phyloP scores from a whole-genome alignment of 2,329 filamentous ascomycete species.

The Canariomyces notabilis region DNA sequence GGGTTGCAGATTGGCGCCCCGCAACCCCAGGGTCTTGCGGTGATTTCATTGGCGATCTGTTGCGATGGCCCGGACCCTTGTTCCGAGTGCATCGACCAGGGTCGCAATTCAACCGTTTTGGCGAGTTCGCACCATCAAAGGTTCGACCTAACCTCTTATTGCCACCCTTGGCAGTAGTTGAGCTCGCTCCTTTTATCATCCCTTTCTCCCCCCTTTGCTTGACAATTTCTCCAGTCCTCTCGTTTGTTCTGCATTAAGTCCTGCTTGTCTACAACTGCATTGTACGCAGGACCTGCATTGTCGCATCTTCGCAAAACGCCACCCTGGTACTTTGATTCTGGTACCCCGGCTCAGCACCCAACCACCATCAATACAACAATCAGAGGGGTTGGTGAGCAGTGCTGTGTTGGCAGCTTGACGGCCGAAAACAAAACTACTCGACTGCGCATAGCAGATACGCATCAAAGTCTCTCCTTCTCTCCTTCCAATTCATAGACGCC shows the following conservation, averaged over 20 bases:
- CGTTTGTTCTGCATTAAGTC: constrained; percentile 5
- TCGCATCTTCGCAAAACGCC: constrained; percentile 11
- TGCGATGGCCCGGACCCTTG: constrained; percentile 9
- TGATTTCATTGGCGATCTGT: constrained; percentile 13
- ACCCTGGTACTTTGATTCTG: no score
- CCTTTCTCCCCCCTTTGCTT: constrained; percentile 1
- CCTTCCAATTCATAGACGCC: background rate
- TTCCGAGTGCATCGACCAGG: constrained; percentile 15
- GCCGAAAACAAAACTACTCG: background rate
- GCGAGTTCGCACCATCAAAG: constrained; percentile 21
- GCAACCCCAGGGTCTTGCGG: constrained; percentile 11
- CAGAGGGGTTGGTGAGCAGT: constrained; percentile 16
- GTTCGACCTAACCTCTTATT: constrained; percentile 11
- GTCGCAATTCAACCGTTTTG: constrained; percentile 24
- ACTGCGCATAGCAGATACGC: background rate
- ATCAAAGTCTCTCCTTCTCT: background rate
- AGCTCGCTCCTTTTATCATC: constrained; percentile 19
- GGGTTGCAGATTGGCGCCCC: constrained; percentile 17
- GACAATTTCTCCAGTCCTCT: constrained; percentile 2
- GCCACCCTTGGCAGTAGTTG: no score
- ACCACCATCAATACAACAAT: constrained; percentile 19
- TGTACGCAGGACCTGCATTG: background rate
- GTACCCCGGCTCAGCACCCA: constrained; percentile 3
- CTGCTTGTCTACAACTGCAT: background rate
- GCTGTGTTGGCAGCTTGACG: constrained; percentile 9